Percentiles rank a stretch among this genome's conserved stretches.
Conservation (phyloP, 1,139 yeast species). For the Spathaspora sp. region DNA sequence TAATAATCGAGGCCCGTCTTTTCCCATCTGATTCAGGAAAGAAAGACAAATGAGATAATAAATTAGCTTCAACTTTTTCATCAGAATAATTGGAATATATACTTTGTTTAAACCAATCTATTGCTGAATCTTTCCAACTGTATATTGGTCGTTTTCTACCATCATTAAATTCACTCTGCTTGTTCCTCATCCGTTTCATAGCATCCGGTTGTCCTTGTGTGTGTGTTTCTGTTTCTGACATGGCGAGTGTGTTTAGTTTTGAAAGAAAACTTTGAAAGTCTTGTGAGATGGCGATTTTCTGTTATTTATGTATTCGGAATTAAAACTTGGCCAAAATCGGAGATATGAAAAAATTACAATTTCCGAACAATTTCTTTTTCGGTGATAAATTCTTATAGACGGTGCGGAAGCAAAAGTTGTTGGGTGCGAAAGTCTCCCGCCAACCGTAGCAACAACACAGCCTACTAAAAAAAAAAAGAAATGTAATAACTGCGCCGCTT, state of each 20-base stretch:
- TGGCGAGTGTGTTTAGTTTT: not conserved
- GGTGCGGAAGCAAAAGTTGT: too few relatives aligned
- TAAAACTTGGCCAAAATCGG: too few relatives aligned
- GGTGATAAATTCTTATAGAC: too few relatives aligned
- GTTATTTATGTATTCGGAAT: too few relatives aligned
- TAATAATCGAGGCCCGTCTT: constrained; percentile 45
- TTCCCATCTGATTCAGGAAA: constrained; percentile 54
- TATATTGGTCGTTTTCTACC: constrained; percentile 21
- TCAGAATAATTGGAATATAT: constrained; percentile 25
- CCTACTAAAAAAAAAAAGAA: too few relatives aligned
- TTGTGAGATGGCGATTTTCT: not conserved
- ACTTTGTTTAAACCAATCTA: constrained; percentile 40
- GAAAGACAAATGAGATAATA: constrained; percentile 53
- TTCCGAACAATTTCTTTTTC: too few relatives aligned
- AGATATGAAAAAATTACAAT: too few relatives aligned
- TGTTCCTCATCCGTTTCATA: constrained; percentile 6
- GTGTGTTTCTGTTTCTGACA: constrained; percentile 1
- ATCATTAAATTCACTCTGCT: constrained; percentile 15
- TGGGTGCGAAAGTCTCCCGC: too few relatives aligned
- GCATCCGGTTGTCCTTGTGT: not conserved
- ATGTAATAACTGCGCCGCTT: too few relatives aligned
- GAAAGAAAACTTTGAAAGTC: not conserved
- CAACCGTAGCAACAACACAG: too few relatives aligned
- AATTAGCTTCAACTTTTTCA: constrained; percentile 28
- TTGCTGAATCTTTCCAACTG: constrained; percentile 31